Base-by-base conservation (phyloP, 1,284 basidiomycete species). In the Ustanciosporium gigantosporum region DNA sequence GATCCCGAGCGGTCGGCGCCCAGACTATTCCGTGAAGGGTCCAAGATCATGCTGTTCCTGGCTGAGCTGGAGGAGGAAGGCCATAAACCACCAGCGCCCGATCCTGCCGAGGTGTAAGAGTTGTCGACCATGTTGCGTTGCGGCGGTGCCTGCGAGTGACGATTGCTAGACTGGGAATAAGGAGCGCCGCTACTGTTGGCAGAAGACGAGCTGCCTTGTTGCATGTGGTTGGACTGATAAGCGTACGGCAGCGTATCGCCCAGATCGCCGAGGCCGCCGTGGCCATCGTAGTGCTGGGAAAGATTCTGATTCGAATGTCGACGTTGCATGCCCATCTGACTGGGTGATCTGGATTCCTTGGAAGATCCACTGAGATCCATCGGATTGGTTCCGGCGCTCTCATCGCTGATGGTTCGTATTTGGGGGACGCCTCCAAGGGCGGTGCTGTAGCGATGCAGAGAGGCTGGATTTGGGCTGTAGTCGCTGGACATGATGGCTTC, bases 31-130 rank as follows among this genome's bases (percentile, higher is more conserved):
- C 42, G 44, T 0, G 52, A 42, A 2, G 44, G 17, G 20, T 64
- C 60, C 3, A 64, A 34, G 14, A 64, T 57, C 53, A 64, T 58
- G 46, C 60, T 64, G 53, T 46, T 41, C 9, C 48, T 44, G 8
- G 43, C 37, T 23, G 51, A 37, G 1, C 31, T 41, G 2, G 19
- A 23, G 11, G 34, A 32, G 8, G 59, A 45, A 15, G 59, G 52
- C 59, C 52, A 62, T 4, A 56, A 36, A 2, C 44, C 44, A 5
- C 39, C 41, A 15, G 39, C 24, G 24, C 36, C 20, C 21, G 22
- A 3, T 14, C 22, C 44, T 14, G 23, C 21, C 11, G 36, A 36
- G 11, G 35, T 20, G n/a, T 6, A 16, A 9, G 16, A n/a, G 15
- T 19, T 36, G 5, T 24, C 25, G 20, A 13, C 11, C 27, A 14